Percentiles rank a stretch among this genome's conserved stretches.
phyloP scores from a whole-genome alignment of 768 basidiomycete genomes.

The Rhodotorula paludigena region DNA sequence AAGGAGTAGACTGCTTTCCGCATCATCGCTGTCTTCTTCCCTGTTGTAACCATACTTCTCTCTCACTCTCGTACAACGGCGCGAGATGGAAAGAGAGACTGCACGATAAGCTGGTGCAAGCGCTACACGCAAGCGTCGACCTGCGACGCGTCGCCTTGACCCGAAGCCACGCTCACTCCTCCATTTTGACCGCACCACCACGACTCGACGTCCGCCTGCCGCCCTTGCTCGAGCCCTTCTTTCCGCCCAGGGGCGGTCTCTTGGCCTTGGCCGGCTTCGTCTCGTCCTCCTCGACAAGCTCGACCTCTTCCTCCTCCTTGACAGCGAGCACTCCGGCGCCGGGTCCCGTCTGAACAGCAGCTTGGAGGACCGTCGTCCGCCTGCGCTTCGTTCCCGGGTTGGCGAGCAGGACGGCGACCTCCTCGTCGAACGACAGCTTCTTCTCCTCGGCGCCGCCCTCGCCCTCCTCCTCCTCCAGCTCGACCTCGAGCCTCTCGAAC shows the following conservation, averaged over 20 bases:
- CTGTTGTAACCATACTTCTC: neutral
- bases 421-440: conserved; percentile 35
- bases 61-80: too few relatives aligned
- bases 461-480: neutral
- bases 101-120: too few relatives aligned
- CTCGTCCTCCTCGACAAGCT: neutral
- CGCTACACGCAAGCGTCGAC: neutral
- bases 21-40: neutral
- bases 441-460: neutral
- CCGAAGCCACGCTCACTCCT: neutral
- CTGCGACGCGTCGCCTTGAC: neutral
- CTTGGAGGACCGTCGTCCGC: conserved; percentile 3
- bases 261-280: neutral
- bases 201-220: too few relatives aligned
- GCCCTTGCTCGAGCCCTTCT: neutral
- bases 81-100: too few relatives aligned
- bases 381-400: conserved; percentile 22
- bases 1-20: conserved; percentile 50
- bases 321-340: neutral
- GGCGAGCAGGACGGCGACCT: conserved; percentile 28
- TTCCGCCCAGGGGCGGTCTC: neutral
- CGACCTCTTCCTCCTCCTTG: neutral
- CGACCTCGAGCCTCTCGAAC: conserved; percentile 15
- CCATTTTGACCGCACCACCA: neutral
- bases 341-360: neutral